Base-by-base conservation (phyloP, 2,329 filamentous ascomycete species). In the Penicillium sp. region DNA sequence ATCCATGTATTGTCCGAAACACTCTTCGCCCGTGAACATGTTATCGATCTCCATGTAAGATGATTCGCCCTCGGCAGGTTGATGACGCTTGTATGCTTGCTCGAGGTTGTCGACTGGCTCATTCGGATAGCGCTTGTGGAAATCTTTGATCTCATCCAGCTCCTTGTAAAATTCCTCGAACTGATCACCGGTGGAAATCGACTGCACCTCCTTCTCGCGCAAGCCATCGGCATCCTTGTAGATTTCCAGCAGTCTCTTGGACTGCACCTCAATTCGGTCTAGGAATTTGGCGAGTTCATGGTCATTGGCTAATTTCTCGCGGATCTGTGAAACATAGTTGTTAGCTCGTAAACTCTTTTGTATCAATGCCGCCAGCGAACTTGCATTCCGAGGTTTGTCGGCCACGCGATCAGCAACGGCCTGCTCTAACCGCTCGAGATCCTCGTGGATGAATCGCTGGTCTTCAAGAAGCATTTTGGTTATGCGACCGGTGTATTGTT, bases 91-190 rank as follows among this genome's bases (percentile, higher is more conserved):
- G 79, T 99, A 99, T 33, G 92, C 89, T 64, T 88, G 85, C 77
- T 99, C 95, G 14, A 96, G 85, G 67, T 97, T 97, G 74, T 99
- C 94, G 46, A 96, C 90, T 27, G 90, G 91, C 71, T 97, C 91
- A 75, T 96, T 95, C 1, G 93, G 93, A 69, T 99, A 97, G 65
- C 89, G 86, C 56, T 88, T 85, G 74, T 99, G 92, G 71, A 96
- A 95, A 46, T 89, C 86, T 68, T 92, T 94, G 67, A 96, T 89
- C 25, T 87, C 85, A 54, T 84, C 81, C 15, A 96, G 78, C 68
- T 96, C 89, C 63, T 87, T 89, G 79, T 96, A 93, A 75, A 99
- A 99, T 60, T 92, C 87, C 42, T 92, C 89, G 71, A 97, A 91
- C 0, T 90, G 85, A 65, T 97, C 93, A 61, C 90, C 92, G 0